Conservation (phyloP, 305 asterid genomes). For the Solanum hybrid region DNA sequence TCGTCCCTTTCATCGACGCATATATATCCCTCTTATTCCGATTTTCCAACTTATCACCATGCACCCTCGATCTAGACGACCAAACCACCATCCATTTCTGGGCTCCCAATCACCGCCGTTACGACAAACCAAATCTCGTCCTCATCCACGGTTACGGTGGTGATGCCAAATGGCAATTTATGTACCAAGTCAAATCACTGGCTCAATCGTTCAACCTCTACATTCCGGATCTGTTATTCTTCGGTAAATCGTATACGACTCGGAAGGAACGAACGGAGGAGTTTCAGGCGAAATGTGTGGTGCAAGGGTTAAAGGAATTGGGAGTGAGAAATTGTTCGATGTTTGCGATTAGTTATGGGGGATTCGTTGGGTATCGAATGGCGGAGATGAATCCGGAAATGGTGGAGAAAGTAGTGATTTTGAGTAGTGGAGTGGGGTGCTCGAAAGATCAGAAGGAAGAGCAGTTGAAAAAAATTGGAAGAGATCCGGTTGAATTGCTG, state of each 20-base stretch:
- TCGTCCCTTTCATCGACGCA: constrained; percentile 33
- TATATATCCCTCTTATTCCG: constrained; percentile 44
- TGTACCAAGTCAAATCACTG: constrained; percentile 28
- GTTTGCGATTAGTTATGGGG: constrained; percentile 65
- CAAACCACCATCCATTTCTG: constrained; percentile 60
- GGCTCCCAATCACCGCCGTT: constrained; percentile 37
- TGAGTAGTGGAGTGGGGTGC: constrained; percentile 56
- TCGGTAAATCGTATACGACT: constrained; percentile 47
- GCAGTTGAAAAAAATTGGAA: constrained; percentile 34
- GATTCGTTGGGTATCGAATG: constrained; percentile 49
- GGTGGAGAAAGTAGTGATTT: constrained; percentile 66
- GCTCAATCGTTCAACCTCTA: constrained; percentile 46
- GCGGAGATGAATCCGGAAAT: constrained; percentile 41
- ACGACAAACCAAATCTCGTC: constrained; percentile 46
- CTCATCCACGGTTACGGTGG: constrained; percentile 67
- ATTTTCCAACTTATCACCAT: constrained; percentile 40
- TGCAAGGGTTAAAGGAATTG: constrained; percentile 38
- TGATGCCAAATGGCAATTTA: constrained; percentile 58
- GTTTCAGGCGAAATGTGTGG: constrained; percentile 56
- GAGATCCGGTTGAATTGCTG: constrained; percentile 35
- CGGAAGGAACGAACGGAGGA: constrained; percentile 29
- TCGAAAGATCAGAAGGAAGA: constrained; percentile 34
- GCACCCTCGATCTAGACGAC: constrained; percentile 42
- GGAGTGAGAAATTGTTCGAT: constrained; percentile 49
- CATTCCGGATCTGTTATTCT: constrained; percentile 61